phyloP scores from a whole-genome alignment of 805 yeast genomes.

The Saccharomycopsis javanensis region DNA sequence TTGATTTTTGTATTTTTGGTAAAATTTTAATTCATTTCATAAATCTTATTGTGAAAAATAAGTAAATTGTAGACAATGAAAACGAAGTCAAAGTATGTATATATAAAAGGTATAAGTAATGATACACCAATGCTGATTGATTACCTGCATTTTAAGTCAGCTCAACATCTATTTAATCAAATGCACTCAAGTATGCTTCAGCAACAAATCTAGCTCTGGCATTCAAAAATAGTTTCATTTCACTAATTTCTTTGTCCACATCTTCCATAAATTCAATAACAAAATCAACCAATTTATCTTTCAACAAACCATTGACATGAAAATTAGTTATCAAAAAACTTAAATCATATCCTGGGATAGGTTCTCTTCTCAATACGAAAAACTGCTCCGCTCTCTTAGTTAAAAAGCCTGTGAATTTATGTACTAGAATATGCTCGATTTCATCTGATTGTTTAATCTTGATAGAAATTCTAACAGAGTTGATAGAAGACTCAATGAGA shows the following conservation, averaged over 20 bases:
- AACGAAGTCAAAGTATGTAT: not conserved
- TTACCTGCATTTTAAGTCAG: no score
- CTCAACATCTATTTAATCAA: constrained; percentile 62
- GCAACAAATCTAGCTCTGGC: constrained; percentile 98
- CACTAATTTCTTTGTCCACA: constrained; percentile 96
- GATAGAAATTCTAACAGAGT: constrained; percentile 83
- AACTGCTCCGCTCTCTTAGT: constrained; percentile 95
- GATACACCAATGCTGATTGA: not conserved
- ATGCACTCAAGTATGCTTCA: constrained; percentile 86
- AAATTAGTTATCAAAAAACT: constrained; percentile 87
- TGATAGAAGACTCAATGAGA: constrained; percentile 86
- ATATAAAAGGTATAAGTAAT: not conserved
- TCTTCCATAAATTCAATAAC: constrained; percentile 98
- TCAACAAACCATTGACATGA: constrained; percentile 93
- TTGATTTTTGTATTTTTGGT: no score
- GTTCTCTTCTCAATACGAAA: constrained; percentile 82
- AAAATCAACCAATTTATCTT: constrained; percentile 90
- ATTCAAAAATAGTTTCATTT: constrained; percentile 91
- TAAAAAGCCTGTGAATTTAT: constrained; percentile 86
- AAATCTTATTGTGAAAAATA: no score
- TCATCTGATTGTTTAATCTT: constrained; percentile 97
- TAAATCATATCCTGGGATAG: constrained; percentile 85
- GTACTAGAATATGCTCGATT: constrained; percentile 88
- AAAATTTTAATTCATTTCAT: no score
- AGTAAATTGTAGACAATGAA: not conserved